These are phyloP conservation scores for Microcyclosporella mali DNA, from an alignment of 2,329 filamentous ascomycete species.

Conservation along the genomic window DNA sequence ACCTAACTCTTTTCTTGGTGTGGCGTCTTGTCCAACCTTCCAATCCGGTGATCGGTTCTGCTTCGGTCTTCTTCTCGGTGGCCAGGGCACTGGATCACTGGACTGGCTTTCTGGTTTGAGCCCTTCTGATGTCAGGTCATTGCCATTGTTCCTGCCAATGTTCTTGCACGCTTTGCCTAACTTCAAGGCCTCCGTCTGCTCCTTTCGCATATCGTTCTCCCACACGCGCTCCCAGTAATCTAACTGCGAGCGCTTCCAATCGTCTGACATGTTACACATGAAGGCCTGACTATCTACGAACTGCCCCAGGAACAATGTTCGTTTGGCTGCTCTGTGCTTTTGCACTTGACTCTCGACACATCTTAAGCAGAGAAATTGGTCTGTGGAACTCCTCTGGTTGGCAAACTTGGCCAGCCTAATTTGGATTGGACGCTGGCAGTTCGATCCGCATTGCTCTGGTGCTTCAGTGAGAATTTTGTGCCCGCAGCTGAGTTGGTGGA, in stretches of 20 bases:
- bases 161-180: conserved; percentile 11
- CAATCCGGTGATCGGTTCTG: not conserved
- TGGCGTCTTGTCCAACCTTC: not conserved
- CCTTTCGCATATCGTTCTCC: conserved; percentile 15
- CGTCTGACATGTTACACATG: conserved; percentile 8
- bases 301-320: conserved; percentile 6
- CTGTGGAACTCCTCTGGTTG: conserved; percentile 4
- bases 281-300: conserved; percentile 1
- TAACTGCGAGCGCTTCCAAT: conserved; percentile 8
- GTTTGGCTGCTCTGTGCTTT: conserved; percentile 11
- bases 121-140: not conserved
- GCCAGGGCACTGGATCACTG: conserved; percentile 1
- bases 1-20: not conserved
- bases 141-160: conserved; percentile 4
- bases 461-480: conserved; percentile 17
- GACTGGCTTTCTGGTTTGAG: not conserved
- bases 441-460: conserved; percentile 13
- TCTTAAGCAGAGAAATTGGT: conserved; percentile 14
- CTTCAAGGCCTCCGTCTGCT: conserved; percentile 8
- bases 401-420: conserved; percentile 4
- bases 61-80: conserved; percentile 5
- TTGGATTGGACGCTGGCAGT: conserved; percentile 10
- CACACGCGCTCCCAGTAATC: conserved; percentile 9
- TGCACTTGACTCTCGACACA: conserved; percentile 14
- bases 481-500: conserved; percentile 11